phyloP scores from a whole-genome alignment of 495 filamentous ascomycete species.

The Penicilliopsis zonata region DNA sequence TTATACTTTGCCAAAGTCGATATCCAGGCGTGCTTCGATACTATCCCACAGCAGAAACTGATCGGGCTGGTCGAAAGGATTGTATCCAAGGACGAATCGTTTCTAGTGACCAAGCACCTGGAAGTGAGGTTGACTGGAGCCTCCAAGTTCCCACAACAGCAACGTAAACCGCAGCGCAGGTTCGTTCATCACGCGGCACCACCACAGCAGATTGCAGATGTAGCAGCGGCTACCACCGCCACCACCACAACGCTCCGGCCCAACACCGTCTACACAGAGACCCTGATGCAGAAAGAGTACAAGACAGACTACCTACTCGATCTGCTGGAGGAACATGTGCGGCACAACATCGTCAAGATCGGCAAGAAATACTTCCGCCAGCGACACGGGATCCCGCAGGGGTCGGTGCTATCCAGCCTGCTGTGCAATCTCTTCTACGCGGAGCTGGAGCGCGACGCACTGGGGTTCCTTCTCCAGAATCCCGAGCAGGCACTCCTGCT shows the following conservation, averaged over 20 bases:
- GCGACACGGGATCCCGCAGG: conserved; percentile 83
- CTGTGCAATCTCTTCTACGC: conserved; percentile 95
- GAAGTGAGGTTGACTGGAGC: conserved; percentile 43
- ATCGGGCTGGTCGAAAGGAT: conserved; percentile 52
- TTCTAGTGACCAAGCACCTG: conserved; percentile 61
- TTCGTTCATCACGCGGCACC: conserved; percentile 51
- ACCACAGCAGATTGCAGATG: conserved; percentile 39
- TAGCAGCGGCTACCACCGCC: conserved; percentile 33
- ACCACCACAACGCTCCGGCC: conserved; percentile 21
- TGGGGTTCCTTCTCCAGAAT: conserved; percentile 53
- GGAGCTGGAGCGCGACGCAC: conserved; percentile 56
- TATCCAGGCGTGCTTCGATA: conserved; percentile 87
- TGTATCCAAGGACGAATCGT: conserved; percentile 49
- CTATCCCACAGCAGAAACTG: conserved; percentile 73
- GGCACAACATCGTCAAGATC: conserved; percentile 74
- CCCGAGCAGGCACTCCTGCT: conserved; percentile 53
- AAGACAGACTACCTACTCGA: conserved; percentile 48
- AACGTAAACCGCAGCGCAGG: conserved; percentile 42
- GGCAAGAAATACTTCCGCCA: conserved; percentile 86
- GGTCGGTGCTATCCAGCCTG: conserved; percentile 71
- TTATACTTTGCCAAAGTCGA: conserved; percentile 89
- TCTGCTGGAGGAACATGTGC: conserved; percentile 64
- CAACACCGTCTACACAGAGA: conserved; percentile 68
- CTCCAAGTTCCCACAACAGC: conserved; percentile 5
- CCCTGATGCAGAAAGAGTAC: conserved; percentile 36